A percentile compares a stretch with the other conserved stretches of the same genome.
Conservation (phyloP, 805 yeast species). For the Debaryomyces tyrocola region DNA sequence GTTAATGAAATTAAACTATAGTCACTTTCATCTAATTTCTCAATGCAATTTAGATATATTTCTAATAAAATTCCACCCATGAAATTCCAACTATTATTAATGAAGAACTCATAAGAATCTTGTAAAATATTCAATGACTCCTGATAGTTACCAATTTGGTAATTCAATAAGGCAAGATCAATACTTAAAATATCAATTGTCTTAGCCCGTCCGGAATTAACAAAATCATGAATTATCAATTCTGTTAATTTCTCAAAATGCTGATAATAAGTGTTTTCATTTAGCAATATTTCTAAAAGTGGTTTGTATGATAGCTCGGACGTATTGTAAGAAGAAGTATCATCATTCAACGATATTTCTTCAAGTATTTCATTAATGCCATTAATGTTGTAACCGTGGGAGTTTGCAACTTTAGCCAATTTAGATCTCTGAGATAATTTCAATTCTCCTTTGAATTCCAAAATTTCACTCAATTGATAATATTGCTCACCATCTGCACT, state of each 20-base stretch:
- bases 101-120: conserved; percentile 68
- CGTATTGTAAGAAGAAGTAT: not conserved
- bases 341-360: conserved; percentile 20
- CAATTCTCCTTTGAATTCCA: conserved; percentile 50
- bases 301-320: conserved; percentile 14
- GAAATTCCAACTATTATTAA: conserved; percentile 69
- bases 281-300: conserved; percentile 10
- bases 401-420: conserved; percentile 26
- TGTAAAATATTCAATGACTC: conserved; percentile 64
- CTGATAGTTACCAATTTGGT: conserved; percentile 53
- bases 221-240: conserved; percentile 52
- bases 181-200: conserved; percentile 72
- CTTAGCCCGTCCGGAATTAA: conserved; percentile 53
- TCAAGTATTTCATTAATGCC: conserved; percentile 18
- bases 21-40: conserved; percentile 29
- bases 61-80: conserved; percentile 68
- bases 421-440: conserved; percentile 48
- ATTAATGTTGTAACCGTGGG: conserved; percentile 17
- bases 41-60: conserved; percentile 68
- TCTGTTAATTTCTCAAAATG: conserved; percentile 55
- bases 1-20: conserved; percentile 34
- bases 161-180: conserved; percentile 74
- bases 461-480: conserved; percentile 20
- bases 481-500: conserved; percentile 10
- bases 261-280: conserved; percentile 19